Conservation (phyloP, 805 yeast species). For the Saturnispora hagleri region DNA sequence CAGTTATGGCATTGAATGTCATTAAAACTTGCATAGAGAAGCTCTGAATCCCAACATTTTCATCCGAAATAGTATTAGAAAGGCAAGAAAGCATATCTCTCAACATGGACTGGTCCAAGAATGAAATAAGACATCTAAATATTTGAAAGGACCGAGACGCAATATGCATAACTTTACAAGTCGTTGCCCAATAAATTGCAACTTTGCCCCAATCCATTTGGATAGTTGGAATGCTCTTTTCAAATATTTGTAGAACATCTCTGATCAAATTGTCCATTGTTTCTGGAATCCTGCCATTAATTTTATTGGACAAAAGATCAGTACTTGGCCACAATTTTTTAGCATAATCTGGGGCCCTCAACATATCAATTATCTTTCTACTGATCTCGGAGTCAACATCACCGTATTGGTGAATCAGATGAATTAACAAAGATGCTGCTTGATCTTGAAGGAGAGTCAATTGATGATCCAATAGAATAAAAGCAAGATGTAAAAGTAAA, state of each 20-base stretch:
- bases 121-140: constrained; percentile 73
- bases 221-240: constrained; percentile 36
- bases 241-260: constrained; percentile 50
- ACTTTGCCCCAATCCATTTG: constrained; percentile 80
- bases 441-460: constrained; percentile 75
- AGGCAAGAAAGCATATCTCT: constrained; percentile 89
- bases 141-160: constrained; percentile 96
- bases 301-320: constrained; percentile 66
- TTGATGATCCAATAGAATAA: constrained; percentile 83
- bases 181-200: constrained; percentile 89
- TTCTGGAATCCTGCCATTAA: constrained; percentile 77
- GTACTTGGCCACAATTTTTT: constrained; percentile 73
- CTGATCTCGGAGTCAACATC: constrained; percentile 43
- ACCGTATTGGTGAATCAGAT: constrained; percentile 57
- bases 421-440: constrained; percentile 66
- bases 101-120: constrained; percentile 79
- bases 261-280: constrained; percentile 72
- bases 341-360: constrained; percentile 45
- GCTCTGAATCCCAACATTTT: constrained; percentile 83
- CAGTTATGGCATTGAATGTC: constrained; percentile 89
- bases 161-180: constrained; percentile 93
- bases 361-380: constrained; percentile 44
- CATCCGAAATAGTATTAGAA: constrained; percentile 89
- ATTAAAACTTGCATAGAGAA: constrained; percentile 94
- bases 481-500: constrained; percentile 64